Percentiles rank a stretch among this genome's conserved stretches.
phyloP scores from a whole-genome alignment of 805 yeast genomes.

The Hanseniaspora meyeri region DNA sequence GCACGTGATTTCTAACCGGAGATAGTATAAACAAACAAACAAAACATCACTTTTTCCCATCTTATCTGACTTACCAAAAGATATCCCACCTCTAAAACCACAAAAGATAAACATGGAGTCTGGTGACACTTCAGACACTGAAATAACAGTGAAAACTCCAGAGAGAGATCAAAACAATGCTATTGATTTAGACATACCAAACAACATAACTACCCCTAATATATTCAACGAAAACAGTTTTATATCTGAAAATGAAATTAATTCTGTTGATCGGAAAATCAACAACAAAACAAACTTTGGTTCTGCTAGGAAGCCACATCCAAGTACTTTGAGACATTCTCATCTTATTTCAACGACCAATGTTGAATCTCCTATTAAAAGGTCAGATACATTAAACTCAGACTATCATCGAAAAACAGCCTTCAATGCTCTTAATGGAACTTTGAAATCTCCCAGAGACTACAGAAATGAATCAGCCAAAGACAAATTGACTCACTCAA shows the following conservation, averaged over 20 bases:
- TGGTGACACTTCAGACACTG: background rate
- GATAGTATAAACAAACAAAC: background rate
- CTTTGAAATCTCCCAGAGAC: background rate
- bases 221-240: background rate
- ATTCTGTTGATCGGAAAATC: background rate
- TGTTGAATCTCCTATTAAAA: background rate
- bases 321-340: background rate
- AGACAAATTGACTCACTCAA: background rate
- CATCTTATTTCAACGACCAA: background rate
- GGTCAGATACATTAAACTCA: background rate
- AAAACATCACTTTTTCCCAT: background rate
- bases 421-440: background rate
- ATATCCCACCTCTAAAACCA: background rate
- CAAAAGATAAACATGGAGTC: background rate
- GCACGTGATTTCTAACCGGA: background rate
- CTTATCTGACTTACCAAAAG: background rate
- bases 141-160: background rate
- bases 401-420: background rate
- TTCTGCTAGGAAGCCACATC: background rate
- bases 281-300: background rate
- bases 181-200: background rate
- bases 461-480: background rate
- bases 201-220: background rate
- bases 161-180: background rate
- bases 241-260: background rate